These are phyloP conservation scores for Saccharomycopsis microspora DNA, from an alignment of 805 yeast species.

Conservation along the genomic window DNA sequence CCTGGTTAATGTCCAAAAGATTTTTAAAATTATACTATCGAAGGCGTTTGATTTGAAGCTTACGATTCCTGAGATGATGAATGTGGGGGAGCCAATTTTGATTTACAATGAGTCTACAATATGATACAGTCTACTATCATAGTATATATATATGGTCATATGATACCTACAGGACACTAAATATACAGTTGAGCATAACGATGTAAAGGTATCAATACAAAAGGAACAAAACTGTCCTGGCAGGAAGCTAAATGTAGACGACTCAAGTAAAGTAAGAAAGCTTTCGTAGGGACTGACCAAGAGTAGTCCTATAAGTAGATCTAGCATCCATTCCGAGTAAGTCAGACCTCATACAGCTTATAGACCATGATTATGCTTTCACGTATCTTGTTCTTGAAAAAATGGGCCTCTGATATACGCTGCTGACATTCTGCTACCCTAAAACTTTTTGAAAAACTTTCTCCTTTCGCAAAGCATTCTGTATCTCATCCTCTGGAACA, in stretches of 20 bases:
- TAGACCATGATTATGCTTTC: too few species aligned
- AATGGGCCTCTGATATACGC: background rate
- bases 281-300: too few species aligned
- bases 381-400: background rate
- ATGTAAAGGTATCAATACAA: background rate
- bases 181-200: too few species aligned
- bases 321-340: too few species aligned
- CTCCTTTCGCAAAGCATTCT: slow-evolving; percentile 50
- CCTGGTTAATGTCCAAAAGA: slow-evolving; percentile 87
- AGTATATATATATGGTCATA: background rate
- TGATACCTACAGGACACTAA: background rate
- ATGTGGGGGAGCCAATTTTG: slow-evolving; percentile 85
- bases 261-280: too few species aligned
- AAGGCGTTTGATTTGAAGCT: slow-evolving; percentile 82
- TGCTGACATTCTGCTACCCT: slow-evolving; percentile 2
- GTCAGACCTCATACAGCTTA: too few species aligned
- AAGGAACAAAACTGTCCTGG: background rate
- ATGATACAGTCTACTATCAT: background rate
- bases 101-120: slow-evolving; percentile 36
- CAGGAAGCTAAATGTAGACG: too few species aligned
- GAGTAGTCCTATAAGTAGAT: too few species aligned
- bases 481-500: slow-evolving; percentile 60
- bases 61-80: slow-evolving; percentile 72
- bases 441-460: slow-evolving; percentile 17
- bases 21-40: slow-evolving; percentile 80